Evolutionary conservation across 139 green algal genomes (phyloP).

Genomic region (Chlorella sp.): DNA sequence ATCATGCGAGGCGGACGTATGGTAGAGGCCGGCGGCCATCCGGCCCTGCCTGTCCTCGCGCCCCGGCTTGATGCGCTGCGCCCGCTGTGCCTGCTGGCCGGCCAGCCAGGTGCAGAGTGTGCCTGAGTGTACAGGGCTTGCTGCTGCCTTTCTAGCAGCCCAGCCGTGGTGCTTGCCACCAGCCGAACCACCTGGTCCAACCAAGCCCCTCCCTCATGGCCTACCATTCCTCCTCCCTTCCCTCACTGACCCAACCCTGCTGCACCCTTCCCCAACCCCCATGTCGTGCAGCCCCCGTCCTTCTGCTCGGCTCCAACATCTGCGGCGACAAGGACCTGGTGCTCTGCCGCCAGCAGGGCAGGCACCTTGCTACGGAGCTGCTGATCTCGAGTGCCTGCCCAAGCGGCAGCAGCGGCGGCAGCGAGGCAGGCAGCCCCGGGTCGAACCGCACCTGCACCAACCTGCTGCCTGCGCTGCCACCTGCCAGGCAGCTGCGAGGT

Average conservation of each 20-base stretch:
- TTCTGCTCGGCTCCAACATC: conserved; percentile 4
- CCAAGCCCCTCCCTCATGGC: too few species aligned
- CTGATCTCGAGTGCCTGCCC: background rate
- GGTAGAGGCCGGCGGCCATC: background rate
- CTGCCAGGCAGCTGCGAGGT: too few species aligned
- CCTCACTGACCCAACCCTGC: too few species aligned
- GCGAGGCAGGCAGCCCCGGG: background rate
- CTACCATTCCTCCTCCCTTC: too few species aligned
- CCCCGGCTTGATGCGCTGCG: background rate
- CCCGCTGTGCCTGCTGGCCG: conserved; percentile 14
- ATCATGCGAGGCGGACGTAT: background rate
- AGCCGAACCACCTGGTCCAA: too few species aligned
- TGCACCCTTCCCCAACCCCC: too few species aligned
- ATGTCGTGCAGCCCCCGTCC: background rate
- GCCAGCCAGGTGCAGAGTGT: too few species aligned
- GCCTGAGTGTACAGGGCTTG: too few species aligned
- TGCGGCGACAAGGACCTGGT: background rate
- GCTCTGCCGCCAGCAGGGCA: conserved; percentile 33
- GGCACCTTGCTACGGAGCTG: background rate
- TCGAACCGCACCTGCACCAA: background rate
- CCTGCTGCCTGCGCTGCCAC: too few species aligned
- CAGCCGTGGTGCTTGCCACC: too few species aligned
- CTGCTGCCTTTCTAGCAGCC: too few species aligned
- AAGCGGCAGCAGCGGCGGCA: background rate
- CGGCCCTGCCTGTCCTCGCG: background rate